Percentiles rank a stretch among this genome's conserved stretches.
Conservation (phyloP, 495 filamentous ascomycete genomes). For the Aspergillus sclerotioniger region DNA sequence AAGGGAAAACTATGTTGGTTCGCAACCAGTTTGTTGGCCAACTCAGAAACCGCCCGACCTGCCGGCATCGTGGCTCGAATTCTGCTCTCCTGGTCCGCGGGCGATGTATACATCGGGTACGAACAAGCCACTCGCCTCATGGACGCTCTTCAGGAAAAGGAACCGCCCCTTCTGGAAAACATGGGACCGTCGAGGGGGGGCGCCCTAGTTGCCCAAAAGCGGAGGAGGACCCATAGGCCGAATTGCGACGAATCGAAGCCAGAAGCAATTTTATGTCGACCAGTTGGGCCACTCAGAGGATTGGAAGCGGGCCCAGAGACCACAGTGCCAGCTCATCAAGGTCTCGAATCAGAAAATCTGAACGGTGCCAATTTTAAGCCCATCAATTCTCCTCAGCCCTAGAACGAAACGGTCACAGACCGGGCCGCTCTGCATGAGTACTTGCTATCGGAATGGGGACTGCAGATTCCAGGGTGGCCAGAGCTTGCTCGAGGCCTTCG, state of each 20-base stretch:
- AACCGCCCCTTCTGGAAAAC: slow-evolving; percentile 19
- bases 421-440: slow-evolving; percentile 42
- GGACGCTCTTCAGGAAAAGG: slow-evolving; percentile 16
- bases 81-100: slow-evolving; percentile 10
- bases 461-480: slow-evolving; percentile 19
- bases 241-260: slow-evolving; percentile 25
- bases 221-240: slow-evolving; percentile 22
- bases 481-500: slow-evolving; percentile 8
- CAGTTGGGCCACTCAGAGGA: slow-evolving; percentile 18
- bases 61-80: slow-evolving; percentile 10
- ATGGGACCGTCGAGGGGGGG: slow-evolving; percentile 13
- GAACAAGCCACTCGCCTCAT: slow-evolving; percentile 25
- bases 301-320: slow-evolving; percentile 22
- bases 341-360: slow-evolving; percentile 16
- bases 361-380: slow-evolving; percentile 6
- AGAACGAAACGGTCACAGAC: slow-evolving; percentile 21
- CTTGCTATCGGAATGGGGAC: slow-evolving; percentile 12
- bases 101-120: slow-evolving; percentile 22
- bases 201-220: slow-evolving; percentile 35
- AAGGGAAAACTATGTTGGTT: slow-evolving; percentile 11
- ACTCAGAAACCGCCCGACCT: slow-evolving; percentile 3
- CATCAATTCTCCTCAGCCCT: slow-evolving; percentile 18
- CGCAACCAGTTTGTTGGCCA: slow-evolving; percentile 7
- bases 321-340: slow-evolving; percentile 37
- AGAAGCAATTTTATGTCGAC: slow-evolving; percentile 15